These are phyloP conservation scores for Monilinia polystroma DNA, from an alignment of 2,329 filamentous ascomycete species.

Conservation along the genomic window DNA sequence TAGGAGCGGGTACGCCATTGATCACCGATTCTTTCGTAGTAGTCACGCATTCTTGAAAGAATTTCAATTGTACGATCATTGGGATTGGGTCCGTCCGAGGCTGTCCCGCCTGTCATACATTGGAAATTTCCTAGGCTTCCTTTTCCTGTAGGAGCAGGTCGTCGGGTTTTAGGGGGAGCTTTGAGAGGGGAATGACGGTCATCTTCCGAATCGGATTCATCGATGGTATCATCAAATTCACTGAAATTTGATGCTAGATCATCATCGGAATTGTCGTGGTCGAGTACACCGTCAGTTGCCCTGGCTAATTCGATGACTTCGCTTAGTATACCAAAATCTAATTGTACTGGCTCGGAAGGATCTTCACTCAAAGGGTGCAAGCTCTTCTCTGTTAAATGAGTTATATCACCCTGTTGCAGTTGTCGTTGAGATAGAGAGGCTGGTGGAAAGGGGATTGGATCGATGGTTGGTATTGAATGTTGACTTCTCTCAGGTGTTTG, in stretches of 20 bases:
- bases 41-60: slow-evolving; percentile 73
- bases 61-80: slow-evolving; percentile 75
- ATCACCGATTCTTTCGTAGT: slow-evolving; percentile 74
- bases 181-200: slow-evolving; percentile 25
- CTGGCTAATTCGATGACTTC: slow-evolving; percentile 7
- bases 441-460: background rate
- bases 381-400: background rate
- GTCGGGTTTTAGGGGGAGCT: slow-evolving; percentile 16
- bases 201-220: slow-evolving; percentile 40
- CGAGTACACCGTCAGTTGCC: slow-evolving; percentile 11
- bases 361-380: background rate
- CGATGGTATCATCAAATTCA: slow-evolving; percentile 37
- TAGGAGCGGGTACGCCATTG: slow-evolving; percentile 76
- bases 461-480: background rate
- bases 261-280: slow-evolving; percentile 11
- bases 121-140: slow-evolving; percentile 50
- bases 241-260: slow-evolving; percentile 8
- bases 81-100: slow-evolving; percentile 54
- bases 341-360: background rate
- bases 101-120: slow-evolving; percentile 54
- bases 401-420: background rate
- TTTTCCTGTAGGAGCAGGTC: slow-evolving; percentile 18
- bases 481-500: slow-evolving; percentile 43
- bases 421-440: background rate
- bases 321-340: slow-evolving; percentile 1